Base-by-base conservation (phyloP, 2,329 filamentous ascomycete genomes). In the Colletotrichum eleusines region DNA sequence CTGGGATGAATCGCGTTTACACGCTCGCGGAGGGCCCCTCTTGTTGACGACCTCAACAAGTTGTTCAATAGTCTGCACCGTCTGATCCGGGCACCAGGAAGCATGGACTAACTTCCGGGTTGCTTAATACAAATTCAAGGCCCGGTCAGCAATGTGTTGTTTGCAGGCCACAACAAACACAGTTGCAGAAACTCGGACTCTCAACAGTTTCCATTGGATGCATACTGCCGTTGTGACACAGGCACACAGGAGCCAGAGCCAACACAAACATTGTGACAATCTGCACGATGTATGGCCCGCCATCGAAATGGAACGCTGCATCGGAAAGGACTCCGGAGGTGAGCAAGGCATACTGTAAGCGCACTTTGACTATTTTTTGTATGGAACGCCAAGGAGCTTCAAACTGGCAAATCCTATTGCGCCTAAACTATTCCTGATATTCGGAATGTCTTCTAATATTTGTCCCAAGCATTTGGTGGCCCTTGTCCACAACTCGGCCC, bases 321-420 rank as follows among this genome's bases (percentile, higher is more conserved):
- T 7, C 18, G 31, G 20, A 38, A 35, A 12, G 20, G 5, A 23
- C 53, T 8, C 31, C n/a, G 28, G 2, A 38, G 1, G 12, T 9
- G 3, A 35, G 31, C 11, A 8, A 23, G 20, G 33, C 35, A 2
- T 23, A 33, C 38, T 2, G 31, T 2, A 44, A 44, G 11, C 18
- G 2, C 4, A 38, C n/a, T 28, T 26, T 14, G 33, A 23, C n/a
- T 23, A 5, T 61, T 23, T 61, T 8, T 50, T 20, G 44, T 20
- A n/a, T 46, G 23, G 44, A 61, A 61, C 58, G 42, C 42, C 44
- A 14, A 61, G 44, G 9, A 14, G 28, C 28, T 33, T 35, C 58
- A 12, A 38, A 18, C 3, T 26, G 44, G 46, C 33, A 38, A 23
- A 6, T 38, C 20, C 26, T 26, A 28, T 26, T 35, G 42, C 58